Base-by-base conservation (phyloP, 352 stramenopile species). In the Pythium rishiriense region DNA sequence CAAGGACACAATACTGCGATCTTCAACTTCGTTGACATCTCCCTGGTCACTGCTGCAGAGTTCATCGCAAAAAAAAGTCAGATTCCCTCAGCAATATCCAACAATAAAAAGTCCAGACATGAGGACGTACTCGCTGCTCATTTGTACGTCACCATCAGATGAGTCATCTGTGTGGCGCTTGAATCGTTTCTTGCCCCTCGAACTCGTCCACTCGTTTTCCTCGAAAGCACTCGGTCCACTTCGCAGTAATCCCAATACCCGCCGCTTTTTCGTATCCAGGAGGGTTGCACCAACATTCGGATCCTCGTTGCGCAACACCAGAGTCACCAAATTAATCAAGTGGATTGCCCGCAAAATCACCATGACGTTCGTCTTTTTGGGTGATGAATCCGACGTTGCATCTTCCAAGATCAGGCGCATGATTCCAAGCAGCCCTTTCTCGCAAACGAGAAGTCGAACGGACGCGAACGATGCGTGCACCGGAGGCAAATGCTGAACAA, bases 371-470 rank as follows among this genome's bases (percentile, higher is more conserved):
- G 81, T 90, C 48, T 73, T 73, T 62, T 87, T 90, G 2, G 64
- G 50, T 25, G 54, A 58, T 3, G 51, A 66, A n/a, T 72, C 68
- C 31, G 69, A 70, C 10, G 61, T 71, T 1, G 79, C 76, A 35
- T 93, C 83, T 55, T 90, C 82, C 48, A 95, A 43, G 0, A 90
- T 71, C 21, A 91, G 70, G 0, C 87, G 81, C 35, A 95, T 62
- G 26, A 95, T 67, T 15, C 78, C 76, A 11, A 92, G 62, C 14
- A 94, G 48, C 2, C 81, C 74, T 21, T 86, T 84, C 24, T 91
- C 78, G 19, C 89, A 65, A 7, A 91, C 73, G 11, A 95, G 66
- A 10, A 80, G 69, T 1, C 84, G 84, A 15, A 93, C 69, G 2
- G 60, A 53, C 2, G 74, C 64, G 49, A 94, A 66, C 12, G 83